phyloP scores from a whole-genome alignment of 2,329 filamentous ascomycete genomes.

The Claviceps sp. region DNA sequence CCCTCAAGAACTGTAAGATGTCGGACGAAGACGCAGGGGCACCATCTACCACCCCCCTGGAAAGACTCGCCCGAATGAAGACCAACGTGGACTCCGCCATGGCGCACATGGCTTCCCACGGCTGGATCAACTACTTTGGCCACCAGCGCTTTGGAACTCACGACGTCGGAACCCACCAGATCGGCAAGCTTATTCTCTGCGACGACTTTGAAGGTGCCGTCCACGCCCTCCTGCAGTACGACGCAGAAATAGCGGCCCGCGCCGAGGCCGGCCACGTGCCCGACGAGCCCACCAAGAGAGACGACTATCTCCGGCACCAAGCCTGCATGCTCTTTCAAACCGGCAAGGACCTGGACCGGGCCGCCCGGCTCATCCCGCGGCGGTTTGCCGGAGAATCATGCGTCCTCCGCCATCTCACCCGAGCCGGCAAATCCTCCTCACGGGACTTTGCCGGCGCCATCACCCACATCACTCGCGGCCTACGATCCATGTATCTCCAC shows the following conservation, averaged over 20 bases:
- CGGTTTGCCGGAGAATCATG: conserved; percentile 70
- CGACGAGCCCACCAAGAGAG: conserved; percentile 44
- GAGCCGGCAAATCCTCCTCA: conserved; percentile 29
- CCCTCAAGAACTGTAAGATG: conserved; percentile 71
- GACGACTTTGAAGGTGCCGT: conserved; percentile 72
- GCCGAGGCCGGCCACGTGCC: conserved; percentile 24
- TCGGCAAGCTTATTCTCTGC: conserved; percentile 74
- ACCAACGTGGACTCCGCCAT: conserved; percentile 43
- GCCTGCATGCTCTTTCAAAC: conserved; percentile 64
- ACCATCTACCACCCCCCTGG: conserved; percentile 10
- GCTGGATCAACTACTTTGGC: conserved; percentile 96
- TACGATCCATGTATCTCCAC: conserved; percentile 91
- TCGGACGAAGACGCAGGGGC: conserved; percentile 18
- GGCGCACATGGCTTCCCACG: conserved; percentile 52
- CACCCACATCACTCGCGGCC: conserved; percentile 62
- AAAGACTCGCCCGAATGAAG: conserved; percentile 18
- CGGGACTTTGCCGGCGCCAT: conserved; percentile 74
- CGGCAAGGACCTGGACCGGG: conserved; percentile 42
- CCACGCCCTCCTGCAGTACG: conserved; percentile 62
- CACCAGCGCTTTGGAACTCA: conserved; percentile 95
- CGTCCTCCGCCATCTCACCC: conserved; percentile 64
- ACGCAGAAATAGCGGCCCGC: conserved; percentile 41
- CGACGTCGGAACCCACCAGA: conserved; percentile 66
- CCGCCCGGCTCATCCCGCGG: conserved; percentile 56
- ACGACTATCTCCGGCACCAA: conserved; percentile 66